Evolutionary conservation across 163 green algal genomes (phyloP), one percentile per base, ranked within the genome.

Genomic region (Chloromonas sp.): DNA sequence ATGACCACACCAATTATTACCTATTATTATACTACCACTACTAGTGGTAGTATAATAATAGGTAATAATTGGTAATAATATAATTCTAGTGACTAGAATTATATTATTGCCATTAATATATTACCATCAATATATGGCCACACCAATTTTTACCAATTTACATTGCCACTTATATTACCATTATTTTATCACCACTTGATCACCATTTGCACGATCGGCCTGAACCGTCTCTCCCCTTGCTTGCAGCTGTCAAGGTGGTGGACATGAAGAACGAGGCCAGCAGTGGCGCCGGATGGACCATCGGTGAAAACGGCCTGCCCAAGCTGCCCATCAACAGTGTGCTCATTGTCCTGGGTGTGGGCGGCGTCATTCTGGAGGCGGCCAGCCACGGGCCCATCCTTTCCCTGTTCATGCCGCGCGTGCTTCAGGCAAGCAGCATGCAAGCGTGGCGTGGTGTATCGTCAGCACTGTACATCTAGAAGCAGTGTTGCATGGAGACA

Each of bases 241-340:
- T 74, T 60, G 60, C 60, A 0, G 62, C 66, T 1, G 3, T 84
- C n/a, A 62, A 84, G 81, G 81, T 84, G 62, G 87, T 94, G 3
- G 92, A 95, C 87, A 88, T 84, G 57, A 83, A 84, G 15, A 95
- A 95, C 86, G 86, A 91, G 59, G 88, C 82, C 71, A 88, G 76
- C 83, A 90, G 83, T 66, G 92, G 92, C 60, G 91, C 91, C 1
- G 92, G 91, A 14, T 95, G 92, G 92, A 90, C 81, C 2, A 90
- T 90, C 60, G 89, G 89, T 66, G 81, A 91, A 61, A 89, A 89
- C 62, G 91, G 91, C 60, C 85, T 92, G 84, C 92, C 92, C n/a
- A 94, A 94, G 86, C 87, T 95, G 87, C 92, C 92, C 60, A 91
- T 95, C 84, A 95, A 91, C 81, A 89, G 78, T 61, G 91, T 94